Evolutionary conservation across 2,329 filamentous ascomycete genomes (phyloP), one percentile per base, ranked within the genome.

Genomic region (Alternaria angustiovoidea): DNA sequence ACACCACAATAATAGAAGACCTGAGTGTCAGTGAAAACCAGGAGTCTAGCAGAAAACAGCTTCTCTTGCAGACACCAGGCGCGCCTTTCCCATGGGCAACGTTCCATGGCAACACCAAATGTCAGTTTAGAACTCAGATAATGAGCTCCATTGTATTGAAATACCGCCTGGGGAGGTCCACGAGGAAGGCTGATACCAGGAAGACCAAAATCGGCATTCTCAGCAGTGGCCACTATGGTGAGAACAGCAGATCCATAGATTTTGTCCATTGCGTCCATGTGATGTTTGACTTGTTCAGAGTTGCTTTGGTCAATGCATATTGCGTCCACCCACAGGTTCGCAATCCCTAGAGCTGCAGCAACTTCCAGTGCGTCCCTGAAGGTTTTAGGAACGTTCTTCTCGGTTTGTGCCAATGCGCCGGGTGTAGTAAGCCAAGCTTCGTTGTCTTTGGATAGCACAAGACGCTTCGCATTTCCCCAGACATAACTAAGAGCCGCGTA

Each of bases 11-110:
- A 4, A 20, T 39, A 39, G 36, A 39, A 39, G 2, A 1, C 36
- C 4, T 39, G 36, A 20, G n/a, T 0, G 4, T 39, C 36, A 2
- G 36, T 39, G 26, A 64, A 59, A 5, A 62, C 26, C 12, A 64
- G 38, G 1, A 55, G 47, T 26, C 59, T 16, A 11, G 41, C 54
- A 6, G 59, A 64, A 9, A 59, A 57, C 6, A 62, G 3, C 18
- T 59, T 56, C 14, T 64, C 62, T 34, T 64, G 62, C 3, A 59
- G 46, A 43, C 57, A 55, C 62, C 62, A 64, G 0, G 51, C 59
- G 7, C 62, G 54, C 11, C 30, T 55, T 8, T 61, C 51, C 62
- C 59, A 64, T 5, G 42, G 38, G 4, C 51, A 60, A 7, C 34
- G 4, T 12, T 22, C 6, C 4, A 60, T 14, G 16, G 57, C 46